A percentile compares a stretch with the other conserved stretches of the same genome.
Conservation (phyloP, 2,329 filamentous ascomycete genomes). For the Aspergillus sp. region DNA sequence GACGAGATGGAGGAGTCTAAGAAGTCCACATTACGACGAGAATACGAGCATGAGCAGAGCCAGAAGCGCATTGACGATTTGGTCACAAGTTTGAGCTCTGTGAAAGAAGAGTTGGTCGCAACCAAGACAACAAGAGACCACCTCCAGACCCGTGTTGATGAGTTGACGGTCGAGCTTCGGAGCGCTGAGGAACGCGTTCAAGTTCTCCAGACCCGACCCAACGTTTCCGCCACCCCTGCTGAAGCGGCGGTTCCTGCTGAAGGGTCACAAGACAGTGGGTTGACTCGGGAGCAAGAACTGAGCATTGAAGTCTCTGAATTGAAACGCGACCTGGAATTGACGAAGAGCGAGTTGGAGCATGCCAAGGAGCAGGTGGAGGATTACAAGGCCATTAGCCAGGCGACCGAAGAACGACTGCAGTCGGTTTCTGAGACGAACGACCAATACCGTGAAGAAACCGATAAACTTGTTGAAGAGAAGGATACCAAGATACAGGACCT, state of each 20-base stretch:
- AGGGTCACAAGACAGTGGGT: constrained; percentile 54
- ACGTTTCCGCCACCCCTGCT: constrained; percentile 55
- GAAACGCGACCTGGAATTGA: constrained; percentile 80
- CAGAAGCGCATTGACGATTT: constrained; percentile 94
- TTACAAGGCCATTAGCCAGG: constrained; percentile 84
- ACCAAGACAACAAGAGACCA: constrained; percentile 87
- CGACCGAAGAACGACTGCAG: constrained; percentile 81
- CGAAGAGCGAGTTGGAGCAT: constrained; percentile 76
- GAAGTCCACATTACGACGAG: constrained; percentile 78
- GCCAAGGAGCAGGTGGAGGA: constrained; percentile 79
- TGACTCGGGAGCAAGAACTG: constrained; percentile 74
- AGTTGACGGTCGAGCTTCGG: constrained; percentile 82
- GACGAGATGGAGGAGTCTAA: constrained; percentile 82
- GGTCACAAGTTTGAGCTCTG: constrained; percentile 72
- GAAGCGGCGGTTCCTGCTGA: constrained; percentile 45
- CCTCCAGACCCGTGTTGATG: constrained; percentile 82
- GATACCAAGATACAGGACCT: constrained; percentile 77
- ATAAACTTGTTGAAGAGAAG: constrained; percentile 72
- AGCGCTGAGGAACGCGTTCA: constrained; percentile 85
- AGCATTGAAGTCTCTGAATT: constrained; percentile 81
- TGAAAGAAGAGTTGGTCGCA: constrained; percentile 81
- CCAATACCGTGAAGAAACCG: constrained; percentile 84
- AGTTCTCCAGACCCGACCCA: constrained; percentile 77
- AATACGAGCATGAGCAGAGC: constrained; percentile 83
- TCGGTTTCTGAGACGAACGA: constrained; percentile 78